Evolutionary conservation across 257 asterid species (phyloP).

Genomic region (Solanum medicagineum): DNA sequence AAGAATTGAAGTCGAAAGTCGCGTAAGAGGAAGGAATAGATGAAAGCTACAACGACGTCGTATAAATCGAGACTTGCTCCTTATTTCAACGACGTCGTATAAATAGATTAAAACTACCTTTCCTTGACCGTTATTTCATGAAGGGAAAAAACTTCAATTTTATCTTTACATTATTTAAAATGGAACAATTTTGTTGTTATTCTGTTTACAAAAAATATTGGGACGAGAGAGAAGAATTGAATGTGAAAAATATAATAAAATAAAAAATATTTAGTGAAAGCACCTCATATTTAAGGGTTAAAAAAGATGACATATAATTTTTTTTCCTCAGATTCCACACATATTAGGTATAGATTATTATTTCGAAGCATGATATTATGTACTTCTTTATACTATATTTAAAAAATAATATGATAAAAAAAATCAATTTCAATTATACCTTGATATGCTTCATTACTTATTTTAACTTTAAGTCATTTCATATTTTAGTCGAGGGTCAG

Average conservation of each 20-base stretch:
- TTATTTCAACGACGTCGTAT: neutral
- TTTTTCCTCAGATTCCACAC: neutral
- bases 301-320: neutral
- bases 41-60: neutral
- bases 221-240: neutral
- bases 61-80: neutral
- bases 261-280: neutral
- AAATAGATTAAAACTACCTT: neutral
- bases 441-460: neutral
- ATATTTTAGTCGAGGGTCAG: neutral
- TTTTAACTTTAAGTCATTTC: too few relatives aligned
- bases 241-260: neutral
- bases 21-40: neutral
- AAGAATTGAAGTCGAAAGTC: neutral
- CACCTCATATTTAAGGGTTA: neutral
- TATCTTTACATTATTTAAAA: neutral
- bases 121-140: neutral
- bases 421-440: neutral
- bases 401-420: neutral
- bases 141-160: neutral
- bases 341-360: neutral
- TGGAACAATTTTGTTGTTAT: neutral
- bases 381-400: neutral
- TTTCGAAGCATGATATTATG: neutral
- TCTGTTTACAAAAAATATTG: neutral